A percentile compares a stretch with the other conserved stretches of the same genome.
These are phyloP conservation scores for Herpetospermum pedunculosum DNA, from an alignment of 306 rosid species.

Conservation along the genomic window DNA sequence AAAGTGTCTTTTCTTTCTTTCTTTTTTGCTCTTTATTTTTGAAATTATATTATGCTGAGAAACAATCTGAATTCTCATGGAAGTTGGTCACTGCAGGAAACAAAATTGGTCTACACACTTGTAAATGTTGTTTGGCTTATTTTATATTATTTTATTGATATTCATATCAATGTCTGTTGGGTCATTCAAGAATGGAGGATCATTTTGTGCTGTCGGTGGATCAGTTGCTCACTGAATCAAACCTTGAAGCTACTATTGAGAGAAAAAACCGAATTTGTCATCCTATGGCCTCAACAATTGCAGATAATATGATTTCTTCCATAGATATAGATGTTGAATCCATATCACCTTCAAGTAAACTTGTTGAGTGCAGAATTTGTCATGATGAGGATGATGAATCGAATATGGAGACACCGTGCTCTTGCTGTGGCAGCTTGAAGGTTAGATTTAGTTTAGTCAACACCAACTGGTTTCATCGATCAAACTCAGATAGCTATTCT, in stretches of 20 bases:
- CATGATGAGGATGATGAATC: conserved; percentile 66
- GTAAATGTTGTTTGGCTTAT: not conserved
- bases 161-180: not conserved
- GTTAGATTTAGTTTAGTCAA: conserved; percentile 18
- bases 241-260: conserved; percentile 25
- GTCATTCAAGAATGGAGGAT: conserved; percentile 28
- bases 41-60: not conserved
- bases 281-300: conserved; percentile 18
- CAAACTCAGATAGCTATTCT: not conserved
- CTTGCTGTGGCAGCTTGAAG: conserved; percentile 86
- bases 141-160: not conserved
- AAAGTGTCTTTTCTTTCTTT: not conserved
- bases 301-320: conserved; percentile 24
- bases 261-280: conserved; percentile 19
- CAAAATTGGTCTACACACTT: not conserved
- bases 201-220: conserved; percentile 29
- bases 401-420: conserved; percentile 83
- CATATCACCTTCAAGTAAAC: conserved; percentile 20
- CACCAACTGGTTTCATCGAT: not conserved
- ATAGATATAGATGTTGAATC: conserved; percentile 23
- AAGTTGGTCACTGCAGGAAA: not conserved
- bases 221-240: conserved; percentile 27
- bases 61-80: not conserved
- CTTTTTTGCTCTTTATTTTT: not conserved
- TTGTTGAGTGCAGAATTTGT: conserved; percentile 66